Percentiles rank a stretch among this genome's conserved stretches.
Evolutionary conservation across 768 basidiomycete species (phyloP).

Genomic region (Lactifluus subvellereus): DNA sequence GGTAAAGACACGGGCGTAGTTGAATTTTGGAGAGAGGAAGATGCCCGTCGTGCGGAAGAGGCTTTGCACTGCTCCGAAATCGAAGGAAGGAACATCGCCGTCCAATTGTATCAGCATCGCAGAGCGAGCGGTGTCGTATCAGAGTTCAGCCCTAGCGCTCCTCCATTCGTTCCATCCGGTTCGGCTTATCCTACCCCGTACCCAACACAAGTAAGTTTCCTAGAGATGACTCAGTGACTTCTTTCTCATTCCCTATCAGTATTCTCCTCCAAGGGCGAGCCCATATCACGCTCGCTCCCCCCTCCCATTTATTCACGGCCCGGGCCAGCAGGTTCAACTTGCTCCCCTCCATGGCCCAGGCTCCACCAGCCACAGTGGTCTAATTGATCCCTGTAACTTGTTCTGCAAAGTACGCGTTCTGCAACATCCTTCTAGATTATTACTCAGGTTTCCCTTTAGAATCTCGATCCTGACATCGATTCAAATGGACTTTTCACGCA

Average conservation of each 20-base stretch:
- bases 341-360: conserved; percentile 71
- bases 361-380: conserved; percentile 76
- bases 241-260: conserved; percentile 34
- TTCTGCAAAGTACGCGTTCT: conserved; percentile 67
- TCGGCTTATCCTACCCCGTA: conserved; percentile 49
- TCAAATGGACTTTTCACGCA: conserved; percentile 79
- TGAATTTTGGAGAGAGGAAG: conserved; percentile 85
- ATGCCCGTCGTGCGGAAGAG: conserved; percentile 71
- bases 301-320: conserved; percentile 70
- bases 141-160: conserved; percentile 70
- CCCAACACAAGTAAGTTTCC: conserved; percentile 47
- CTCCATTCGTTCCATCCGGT: conserved; percentile 69
- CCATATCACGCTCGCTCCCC: conserved; percentile 38
- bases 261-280: conserved; percentile 62
- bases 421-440: conserved; percentile 7
- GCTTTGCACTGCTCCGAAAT: conserved; percentile 80
- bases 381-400: conserved; percentile 86
- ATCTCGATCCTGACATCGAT: conserved; percentile 78
- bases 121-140: conserved; percentile 44
- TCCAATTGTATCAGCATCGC: conserved; percentile 70
- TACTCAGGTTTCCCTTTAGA: conserved; percentile 41
- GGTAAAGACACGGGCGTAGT: conserved; percentile 73
- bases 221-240: conserved; percentile 1
- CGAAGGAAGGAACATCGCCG: conserved; percentile 78
- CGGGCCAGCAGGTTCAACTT: conserved; percentile 84